These are phyloP conservation scores for Astrephomene gubernaculifera DNA, from an alignment of 139 green algal species.

Conservation along the genomic window DNA sequence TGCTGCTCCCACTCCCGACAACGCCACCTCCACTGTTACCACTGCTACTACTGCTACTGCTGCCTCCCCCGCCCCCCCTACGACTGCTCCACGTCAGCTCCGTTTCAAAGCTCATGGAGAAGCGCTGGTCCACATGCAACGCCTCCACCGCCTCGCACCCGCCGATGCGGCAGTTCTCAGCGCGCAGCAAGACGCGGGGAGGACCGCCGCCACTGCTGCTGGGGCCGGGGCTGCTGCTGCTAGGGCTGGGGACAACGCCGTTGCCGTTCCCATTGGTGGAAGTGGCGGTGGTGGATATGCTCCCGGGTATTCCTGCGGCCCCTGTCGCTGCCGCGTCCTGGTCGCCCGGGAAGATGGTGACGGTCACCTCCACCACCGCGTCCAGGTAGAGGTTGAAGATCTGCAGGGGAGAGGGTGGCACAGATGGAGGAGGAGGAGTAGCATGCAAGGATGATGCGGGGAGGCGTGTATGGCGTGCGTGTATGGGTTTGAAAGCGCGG, in stretches of 20 bases:
- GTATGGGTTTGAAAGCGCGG: neutral
- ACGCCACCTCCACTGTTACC: neutral
- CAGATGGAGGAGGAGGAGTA: neutral
- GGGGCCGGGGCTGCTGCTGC: too few relatives aligned
- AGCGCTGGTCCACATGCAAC: slow-evolving; percentile 62
- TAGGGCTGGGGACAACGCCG: too few relatives aligned
- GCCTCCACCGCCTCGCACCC: slow-evolving; percentile 59
- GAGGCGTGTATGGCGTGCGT: neutral
- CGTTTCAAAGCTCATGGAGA: slow-evolving; percentile 61
- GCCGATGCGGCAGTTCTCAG: slow-evolving; percentile 58
- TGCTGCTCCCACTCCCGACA: too few relatives aligned
- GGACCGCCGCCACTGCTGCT: too few relatives aligned
- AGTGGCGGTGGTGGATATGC: too few relatives aligned
- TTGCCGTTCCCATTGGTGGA: neutral
- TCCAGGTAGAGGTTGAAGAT: slow-evolving; percentile 73
- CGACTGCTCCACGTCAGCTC: slow-evolving; percentile 58
- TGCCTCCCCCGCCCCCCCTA: neutral
- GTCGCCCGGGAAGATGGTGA: slow-evolving; percentile 9
- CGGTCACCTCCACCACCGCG: slow-evolving; percentile 65
- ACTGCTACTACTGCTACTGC: neutral
- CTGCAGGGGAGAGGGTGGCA: slow-evolving; percentile 43
- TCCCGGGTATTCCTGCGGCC: too few relatives aligned
- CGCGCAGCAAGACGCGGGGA: slow-evolving; percentile 5
- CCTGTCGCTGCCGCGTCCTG: too few relatives aligned
- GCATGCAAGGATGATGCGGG: neutral